Percentiles rank a stretch among this genome's conserved stretches.
Evolutionary conservation across 2,329 filamentous ascomycete genomes (phyloP).

Genomic region (Neonectria hederae): DNA sequence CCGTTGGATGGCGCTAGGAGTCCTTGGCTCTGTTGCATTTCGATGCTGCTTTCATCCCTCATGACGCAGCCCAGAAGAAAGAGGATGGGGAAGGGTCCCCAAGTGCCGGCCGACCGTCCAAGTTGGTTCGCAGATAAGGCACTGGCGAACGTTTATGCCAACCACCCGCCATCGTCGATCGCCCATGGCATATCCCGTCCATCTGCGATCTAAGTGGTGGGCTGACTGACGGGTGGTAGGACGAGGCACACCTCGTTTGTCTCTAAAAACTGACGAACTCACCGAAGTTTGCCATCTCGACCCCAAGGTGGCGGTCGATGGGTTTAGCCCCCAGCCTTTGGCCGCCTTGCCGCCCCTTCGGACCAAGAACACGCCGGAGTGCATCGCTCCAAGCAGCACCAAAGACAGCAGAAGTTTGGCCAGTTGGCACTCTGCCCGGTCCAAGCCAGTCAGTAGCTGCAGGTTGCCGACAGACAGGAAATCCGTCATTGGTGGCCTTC

Average conservation of each 20-base stretch:
- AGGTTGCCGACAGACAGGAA: not conserved
- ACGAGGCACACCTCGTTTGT: not conserved
- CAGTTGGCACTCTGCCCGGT: slow-evolving; percentile 3
- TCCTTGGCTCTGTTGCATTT: slow-evolving; percentile 2
- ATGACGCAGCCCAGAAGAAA: not conserved
- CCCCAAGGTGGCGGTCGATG: slow-evolving; percentile 2
- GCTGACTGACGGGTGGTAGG: not conserved
- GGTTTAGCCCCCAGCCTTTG: not conserved
- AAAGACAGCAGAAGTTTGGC: not conserved
- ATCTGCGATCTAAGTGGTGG: not conserved
- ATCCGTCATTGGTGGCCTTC: not conserved
- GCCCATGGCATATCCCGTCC: not conserved
- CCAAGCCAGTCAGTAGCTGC: not conserved
- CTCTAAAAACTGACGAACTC: not conserved
- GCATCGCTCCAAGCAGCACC: not conserved
- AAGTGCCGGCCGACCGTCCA: not conserved
- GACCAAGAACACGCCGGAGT: not conserved
- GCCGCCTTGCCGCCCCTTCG: not conserved
- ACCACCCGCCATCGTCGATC: not conserved
- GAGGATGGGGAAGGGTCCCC: not conserved
- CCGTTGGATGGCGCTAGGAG: slow-evolving; percentile 9
- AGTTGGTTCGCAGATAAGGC: too few relatives aligned
- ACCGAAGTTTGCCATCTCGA: not conserved
- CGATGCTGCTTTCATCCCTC: not conserved
- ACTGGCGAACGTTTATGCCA: not conserved